A percentile compares a stretch with the other conserved stretches of the same genome.
phyloP scores from a whole-genome alignment of 345 rosid species.

The Alliaria petiolata region DNA sequence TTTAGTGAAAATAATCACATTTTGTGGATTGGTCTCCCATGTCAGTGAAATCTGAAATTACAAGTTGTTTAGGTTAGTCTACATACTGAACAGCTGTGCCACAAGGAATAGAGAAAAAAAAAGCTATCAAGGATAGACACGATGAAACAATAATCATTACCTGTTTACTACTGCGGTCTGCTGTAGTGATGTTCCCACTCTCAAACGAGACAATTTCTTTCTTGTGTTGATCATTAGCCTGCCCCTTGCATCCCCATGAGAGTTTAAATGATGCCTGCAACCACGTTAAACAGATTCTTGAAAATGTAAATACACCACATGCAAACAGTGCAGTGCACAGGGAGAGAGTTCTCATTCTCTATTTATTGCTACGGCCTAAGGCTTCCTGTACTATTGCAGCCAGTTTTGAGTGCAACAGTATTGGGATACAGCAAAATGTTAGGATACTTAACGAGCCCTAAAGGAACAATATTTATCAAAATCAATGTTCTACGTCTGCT shows the following conservation, averaged over 20 bases:
- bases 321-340: not conserved
- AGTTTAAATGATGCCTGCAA: conserved; percentile 95
- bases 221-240: conserved; percentile 81
- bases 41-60: conserved; percentile 79
- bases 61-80: conserved; percentile 26
- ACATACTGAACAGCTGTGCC: conserved; percentile 3
- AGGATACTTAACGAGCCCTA: not conserved
- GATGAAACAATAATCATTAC: conserved; percentile 33
- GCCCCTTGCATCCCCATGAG: conserved; percentile 91
- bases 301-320: not conserved
- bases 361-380: not conserved
- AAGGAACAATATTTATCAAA: not conserved
- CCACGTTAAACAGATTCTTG: conserved; percentile 11
- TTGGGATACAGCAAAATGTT: not conserved
- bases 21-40: conserved; percentile 92
- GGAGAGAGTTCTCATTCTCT: not conserved
- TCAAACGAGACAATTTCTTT: conserved; percentile 96
- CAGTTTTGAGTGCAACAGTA: not conserved
- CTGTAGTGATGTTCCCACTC: conserved; percentile 84
- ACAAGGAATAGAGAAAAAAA: not conserved
- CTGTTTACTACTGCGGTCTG: conserved; percentile 93
- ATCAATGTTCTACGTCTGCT: not conserved
- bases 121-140: not conserved
- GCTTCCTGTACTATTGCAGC: not conserved
- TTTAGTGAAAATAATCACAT: conserved; percentile 84